Percentiles rank a stretch among this genome's conserved stretches.
Conservation (phyloP, 1,284 basidiomycete genomes). For the Cryptococcus sp. region DNA sequence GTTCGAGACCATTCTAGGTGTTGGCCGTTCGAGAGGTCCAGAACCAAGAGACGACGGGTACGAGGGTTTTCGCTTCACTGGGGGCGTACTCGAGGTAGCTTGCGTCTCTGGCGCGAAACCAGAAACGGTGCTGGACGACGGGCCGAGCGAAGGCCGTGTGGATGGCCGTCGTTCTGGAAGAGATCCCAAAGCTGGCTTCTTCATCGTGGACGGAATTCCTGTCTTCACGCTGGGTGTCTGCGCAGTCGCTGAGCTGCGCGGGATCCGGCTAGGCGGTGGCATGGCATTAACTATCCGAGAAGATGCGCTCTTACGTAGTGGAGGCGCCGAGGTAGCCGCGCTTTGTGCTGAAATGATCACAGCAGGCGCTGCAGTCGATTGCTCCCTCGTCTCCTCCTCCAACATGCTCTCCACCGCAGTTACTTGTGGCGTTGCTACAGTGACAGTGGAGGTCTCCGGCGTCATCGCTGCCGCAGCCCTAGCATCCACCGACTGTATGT, state of each 20-base stretch:
- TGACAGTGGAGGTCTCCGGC: not conserved
- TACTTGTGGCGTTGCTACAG: not conserved
- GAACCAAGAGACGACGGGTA: slow-evolving; percentile 47
- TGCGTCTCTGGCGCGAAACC: not conserved
- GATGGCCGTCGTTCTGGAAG: slow-evolving; percentile 21
- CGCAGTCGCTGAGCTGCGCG: slow-evolving; percentile 4
- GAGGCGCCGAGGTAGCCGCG: too few relatives aligned
- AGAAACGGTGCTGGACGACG: slow-evolving; percentile 1
- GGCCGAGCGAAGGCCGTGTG: slow-evolving; percentile 10
- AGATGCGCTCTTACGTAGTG: not conserved
- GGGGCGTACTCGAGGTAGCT: not conserved
- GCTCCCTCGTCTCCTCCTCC: too few relatives aligned
- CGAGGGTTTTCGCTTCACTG: slow-evolving; percentile 33
- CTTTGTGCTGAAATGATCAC: too few relatives aligned
- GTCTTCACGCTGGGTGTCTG: too few relatives aligned
- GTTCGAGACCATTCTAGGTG: slow-evolving; percentile 42
- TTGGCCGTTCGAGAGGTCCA: slow-evolving; percentile 38
- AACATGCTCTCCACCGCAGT: too few relatives aligned
- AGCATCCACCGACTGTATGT: too few relatives aligned
- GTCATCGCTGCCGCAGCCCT: too few relatives aligned
- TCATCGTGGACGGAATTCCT: slow-evolving; percentile 1
- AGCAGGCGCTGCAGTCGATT: too few relatives aligned
- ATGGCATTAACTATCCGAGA: slow-evolving; percentile 3
- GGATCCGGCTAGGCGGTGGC: slow-evolving; percentile 18
- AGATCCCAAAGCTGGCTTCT: slow-evolving; percentile 3